Percentiles rank a stretch among this genome's conserved stretches.
Evolutionary conservation across 768 basidiomycete species (phyloP).

Genomic region (Rubroboletus pulcherrimus): DNA sequence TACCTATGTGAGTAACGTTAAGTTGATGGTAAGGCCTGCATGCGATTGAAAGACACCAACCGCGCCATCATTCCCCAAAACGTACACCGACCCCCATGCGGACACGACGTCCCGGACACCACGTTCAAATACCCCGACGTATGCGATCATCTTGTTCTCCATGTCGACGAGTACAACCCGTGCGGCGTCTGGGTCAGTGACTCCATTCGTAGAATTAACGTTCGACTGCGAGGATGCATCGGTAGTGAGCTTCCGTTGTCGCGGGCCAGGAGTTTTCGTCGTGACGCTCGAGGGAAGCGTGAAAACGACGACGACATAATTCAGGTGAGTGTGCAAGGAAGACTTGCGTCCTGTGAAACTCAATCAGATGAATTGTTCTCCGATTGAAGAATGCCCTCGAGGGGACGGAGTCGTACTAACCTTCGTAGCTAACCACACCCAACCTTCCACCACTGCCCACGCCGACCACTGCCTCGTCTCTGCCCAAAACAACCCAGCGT

Average conservation of each 20-base stretch:
- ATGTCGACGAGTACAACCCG: constrained; percentile 87
- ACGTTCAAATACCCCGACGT: constrained; percentile 73
- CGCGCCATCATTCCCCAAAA: constrained; percentile 74
- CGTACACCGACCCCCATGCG: constrained; percentile 76
- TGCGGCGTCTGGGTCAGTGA: constrained; percentile 55
- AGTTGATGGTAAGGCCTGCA: not conserved
- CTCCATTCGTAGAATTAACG: constrained; percentile 37
- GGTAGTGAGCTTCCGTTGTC: constrained; percentile 23
- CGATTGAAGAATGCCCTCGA: not conserved
- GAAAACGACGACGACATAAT: constrained; percentile 87
- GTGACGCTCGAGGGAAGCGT: constrained; percentile 49
- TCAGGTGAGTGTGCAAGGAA: constrained; percentile 70
- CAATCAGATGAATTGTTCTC: not conserved
- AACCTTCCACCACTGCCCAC: constrained; percentile 80
- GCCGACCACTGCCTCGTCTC: constrained; percentile 89
- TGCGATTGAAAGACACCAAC: constrained; percentile 38
- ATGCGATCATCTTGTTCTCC: constrained; percentile 88
- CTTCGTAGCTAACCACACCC: constrained; percentile 89
- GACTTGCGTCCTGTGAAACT: constrained; percentile 45
- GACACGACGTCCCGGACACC: constrained; percentile 83
- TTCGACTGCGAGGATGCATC: constrained; percentile 12
- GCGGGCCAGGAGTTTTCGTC: constrained; percentile 42
- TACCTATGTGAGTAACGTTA: constrained; percentile 39
- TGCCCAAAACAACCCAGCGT: constrained; percentile 77
- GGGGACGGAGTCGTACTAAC: constrained; percentile 35